phyloP scores from a whole-genome alignment of 2,329 filamentous ascomycete species.

The Verruconis gallopava region DNA sequence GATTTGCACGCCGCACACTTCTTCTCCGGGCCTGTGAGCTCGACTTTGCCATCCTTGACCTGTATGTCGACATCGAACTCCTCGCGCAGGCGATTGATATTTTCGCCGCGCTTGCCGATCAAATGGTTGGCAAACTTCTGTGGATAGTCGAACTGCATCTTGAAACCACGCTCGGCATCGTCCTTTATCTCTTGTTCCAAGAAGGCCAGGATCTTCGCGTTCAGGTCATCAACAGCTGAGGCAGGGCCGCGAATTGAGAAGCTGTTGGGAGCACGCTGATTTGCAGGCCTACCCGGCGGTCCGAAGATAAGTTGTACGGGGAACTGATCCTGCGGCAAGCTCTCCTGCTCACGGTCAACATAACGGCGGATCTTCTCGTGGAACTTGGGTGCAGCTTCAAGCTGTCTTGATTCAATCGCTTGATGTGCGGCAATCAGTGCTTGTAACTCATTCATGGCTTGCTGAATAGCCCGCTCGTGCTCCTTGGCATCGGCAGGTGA shows the following conservation, averaged over 20 bases:
- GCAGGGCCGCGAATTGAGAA: conserved; percentile 67
- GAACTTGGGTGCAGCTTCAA: conserved; percentile 46
- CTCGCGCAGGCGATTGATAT: conserved; percentile 55
- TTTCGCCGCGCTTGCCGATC: conserved; percentile 53
- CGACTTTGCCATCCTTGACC: conserved; percentile 84
- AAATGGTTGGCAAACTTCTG: conserved; percentile 87
- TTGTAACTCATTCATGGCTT: conserved; percentile 45
- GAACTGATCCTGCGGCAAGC: conserved; percentile 34
- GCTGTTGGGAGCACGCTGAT: conserved; percentile 41
- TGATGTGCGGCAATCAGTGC: conserved; percentile 40
- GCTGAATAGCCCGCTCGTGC: conserved; percentile 44
- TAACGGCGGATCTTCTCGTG: conserved; percentile 51
- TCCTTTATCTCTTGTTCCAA: conserved; percentile 81
- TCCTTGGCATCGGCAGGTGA: conserved; percentile 39
- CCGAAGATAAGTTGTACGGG: conserved; percentile 44
- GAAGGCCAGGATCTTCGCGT: conserved; percentile 62
- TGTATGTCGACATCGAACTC: conserved; percentile 69
- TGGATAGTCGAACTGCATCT: conserved; percentile 78
- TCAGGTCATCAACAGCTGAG: conserved; percentile 57
- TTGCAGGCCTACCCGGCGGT: conserved; percentile 26
- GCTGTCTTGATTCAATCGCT: conserved; percentile 39
- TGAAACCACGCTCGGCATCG: conserved; percentile 86
- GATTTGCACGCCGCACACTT: conserved; percentile 81
- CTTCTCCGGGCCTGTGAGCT: conserved; percentile 88
- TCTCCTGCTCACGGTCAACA: conserved; percentile 42